Conservation (phyloP, 164 flowering plant genomes). For the Paratinospora sagittata region DNA sequence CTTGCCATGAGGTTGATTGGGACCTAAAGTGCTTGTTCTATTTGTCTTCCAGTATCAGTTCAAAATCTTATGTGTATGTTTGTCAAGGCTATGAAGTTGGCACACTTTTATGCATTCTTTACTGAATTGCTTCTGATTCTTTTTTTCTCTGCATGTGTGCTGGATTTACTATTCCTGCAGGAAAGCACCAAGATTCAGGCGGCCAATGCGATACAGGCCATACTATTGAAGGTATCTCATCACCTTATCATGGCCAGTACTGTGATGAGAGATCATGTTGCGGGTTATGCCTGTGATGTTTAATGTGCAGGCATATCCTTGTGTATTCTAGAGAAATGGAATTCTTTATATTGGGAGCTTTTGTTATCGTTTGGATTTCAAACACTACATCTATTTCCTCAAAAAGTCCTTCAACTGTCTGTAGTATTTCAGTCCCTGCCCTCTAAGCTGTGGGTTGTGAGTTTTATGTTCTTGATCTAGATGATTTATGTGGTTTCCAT, state of each 20-base stretch:
- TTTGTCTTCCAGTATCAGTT: not conserved
- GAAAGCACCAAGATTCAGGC: constrained; percentile 57
- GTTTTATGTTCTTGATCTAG: not conserved
- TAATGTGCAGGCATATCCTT: not conserved
- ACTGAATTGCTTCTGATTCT: not conserved
- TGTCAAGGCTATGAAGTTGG: not conserved
- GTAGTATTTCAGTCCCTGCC: not conserved
- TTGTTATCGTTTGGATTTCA: not conserved
- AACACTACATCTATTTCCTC: not conserved
- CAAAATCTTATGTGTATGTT: not conserved
- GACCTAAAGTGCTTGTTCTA: not conserved
- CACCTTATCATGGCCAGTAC: constrained; percentile 6
- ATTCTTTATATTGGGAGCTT: not conserved
- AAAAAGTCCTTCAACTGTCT: not conserved
- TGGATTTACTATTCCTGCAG: constrained; percentile 26
- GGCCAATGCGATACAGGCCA: constrained; percentile 66
- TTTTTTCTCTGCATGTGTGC: not conserved
- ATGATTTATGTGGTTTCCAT: not conserved
- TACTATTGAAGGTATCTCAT: constrained; percentile 29
- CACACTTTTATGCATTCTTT: not conserved
- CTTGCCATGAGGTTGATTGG: not conserved
- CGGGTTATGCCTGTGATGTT: not conserved
- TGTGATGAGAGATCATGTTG: not conserved
- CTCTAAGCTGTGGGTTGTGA: not conserved
- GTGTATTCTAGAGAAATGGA: constrained; percentile 1